These are phyloP conservation scores for Clonostachys sp. DNA, from an alignment of 2,329 filamentous ascomycete genomes.

Conservation along the genomic window DNA sequence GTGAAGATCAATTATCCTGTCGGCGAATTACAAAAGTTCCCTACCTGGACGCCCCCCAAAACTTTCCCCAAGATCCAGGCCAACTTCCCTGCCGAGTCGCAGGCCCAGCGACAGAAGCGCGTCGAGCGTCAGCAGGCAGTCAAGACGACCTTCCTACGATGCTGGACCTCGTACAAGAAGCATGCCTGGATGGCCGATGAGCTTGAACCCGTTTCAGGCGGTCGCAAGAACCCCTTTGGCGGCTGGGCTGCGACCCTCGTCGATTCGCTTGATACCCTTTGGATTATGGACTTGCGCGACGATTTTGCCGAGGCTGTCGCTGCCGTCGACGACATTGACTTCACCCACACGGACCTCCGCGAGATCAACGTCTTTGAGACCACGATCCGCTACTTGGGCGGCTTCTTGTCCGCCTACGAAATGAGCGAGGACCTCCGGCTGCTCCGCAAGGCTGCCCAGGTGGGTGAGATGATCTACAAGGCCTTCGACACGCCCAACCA, in stretches of 20 bases:
- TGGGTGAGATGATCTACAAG: slow-evolving; percentile 49
- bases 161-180: slow-evolving; percentile 45
- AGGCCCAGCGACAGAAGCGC: slow-evolving; percentile 14
- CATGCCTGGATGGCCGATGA: slow-evolving; percentile 50
- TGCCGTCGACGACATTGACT: slow-evolving; percentile 45
- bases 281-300: slow-evolving; percentile 54
- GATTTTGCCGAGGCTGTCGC: slow-evolving; percentile 51
- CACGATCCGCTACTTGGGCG: slow-evolving; percentile 48
- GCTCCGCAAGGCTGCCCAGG: slow-evolving; percentile 42
- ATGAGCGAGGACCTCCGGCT: slow-evolving; percentile 38
- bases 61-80: slow-evolving; percentile 25
- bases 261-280: slow-evolving; percentile 56
- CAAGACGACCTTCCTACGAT: slow-evolving; percentile 4
- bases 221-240: slow-evolving; percentile 41
- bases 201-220: slow-evolving; percentile 40
- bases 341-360: slow-evolving; percentile 34
- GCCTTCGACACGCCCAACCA: slow-evolving; percentile 51
- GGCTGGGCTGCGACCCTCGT: slow-evolving; percentile 56
- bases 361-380: slow-evolving; percentile 50
- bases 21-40: too few relatives aligned
- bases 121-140: slow-evolving; percentile 8
- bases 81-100: slow-evolving; percentile 16
- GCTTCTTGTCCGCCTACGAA: slow-evolving; percentile 45
- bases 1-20: slow-evolving; percentile 10
- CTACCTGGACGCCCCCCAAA: too few relatives aligned